A percentile compares a stretch with the other conserved stretches of the same genome.
Conservation (phyloP, 331 rosid genomes). For the Acacia concinna region DNA sequence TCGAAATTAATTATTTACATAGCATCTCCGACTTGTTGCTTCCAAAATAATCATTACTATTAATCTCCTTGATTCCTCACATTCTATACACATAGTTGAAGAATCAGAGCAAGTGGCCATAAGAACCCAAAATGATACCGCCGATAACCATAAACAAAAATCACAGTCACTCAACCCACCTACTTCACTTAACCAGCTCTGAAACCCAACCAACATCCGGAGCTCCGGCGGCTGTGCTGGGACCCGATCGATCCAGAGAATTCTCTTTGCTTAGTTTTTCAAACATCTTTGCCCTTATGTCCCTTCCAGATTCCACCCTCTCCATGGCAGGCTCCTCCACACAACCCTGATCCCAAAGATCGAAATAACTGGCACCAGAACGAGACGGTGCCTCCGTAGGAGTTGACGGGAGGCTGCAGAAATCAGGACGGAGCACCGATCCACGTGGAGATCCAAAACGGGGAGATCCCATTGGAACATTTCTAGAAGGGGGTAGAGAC, state of each 20-base stretch:
- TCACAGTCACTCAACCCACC: background rate
- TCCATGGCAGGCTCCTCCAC: conserved; percentile 90
- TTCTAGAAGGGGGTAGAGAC: conserved; percentile 57
- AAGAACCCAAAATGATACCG: conserved; percentile 38
- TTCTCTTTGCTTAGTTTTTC: conserved; percentile 82
- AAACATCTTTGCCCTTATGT: conserved; percentile 66
- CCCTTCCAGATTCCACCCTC: conserved; percentile 91
- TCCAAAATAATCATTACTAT: conserved; percentile 35
- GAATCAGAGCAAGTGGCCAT: conserved; percentile 31
- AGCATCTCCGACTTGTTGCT: conserved; percentile 27
- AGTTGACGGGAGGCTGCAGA: conserved; percentile 66
- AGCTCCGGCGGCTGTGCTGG: conserved; percentile 22
- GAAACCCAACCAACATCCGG: conserved; percentile 87
- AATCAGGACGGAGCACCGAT: conserved; percentile 68
- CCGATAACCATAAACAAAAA: conserved; percentile 4
- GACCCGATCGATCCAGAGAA: conserved; percentile 46
- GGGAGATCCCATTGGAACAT: conserved; percentile 55
- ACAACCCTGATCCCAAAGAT: conserved; percentile 52
- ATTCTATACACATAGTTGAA: conserved; percentile 38
- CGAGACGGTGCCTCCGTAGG: conserved; percentile 63
- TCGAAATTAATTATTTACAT: conserved; percentile 40
- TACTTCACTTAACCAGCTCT: conserved; percentile 60
- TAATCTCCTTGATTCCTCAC: conserved; percentile 27
- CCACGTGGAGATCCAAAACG: conserved; percentile 75
- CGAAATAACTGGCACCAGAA: conserved; percentile 38